These are phyloP conservation scores for Neurospora sp. DNA, from an alignment of 495 filamentous ascomycete species.

Conservation along the genomic window DNA sequence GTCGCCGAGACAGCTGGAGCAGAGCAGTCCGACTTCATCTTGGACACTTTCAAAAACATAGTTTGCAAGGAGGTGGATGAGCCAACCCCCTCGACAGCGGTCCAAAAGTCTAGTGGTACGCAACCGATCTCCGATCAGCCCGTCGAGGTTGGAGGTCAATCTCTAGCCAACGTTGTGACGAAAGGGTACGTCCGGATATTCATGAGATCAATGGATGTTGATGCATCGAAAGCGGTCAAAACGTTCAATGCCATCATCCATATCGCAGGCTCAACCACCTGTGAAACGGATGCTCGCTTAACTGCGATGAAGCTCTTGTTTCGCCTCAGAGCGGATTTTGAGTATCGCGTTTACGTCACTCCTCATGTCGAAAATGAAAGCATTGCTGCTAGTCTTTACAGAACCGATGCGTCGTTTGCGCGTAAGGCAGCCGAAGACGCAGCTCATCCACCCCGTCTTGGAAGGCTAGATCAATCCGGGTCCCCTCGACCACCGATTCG, in stretches of 20 bases:
- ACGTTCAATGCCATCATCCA: slow-evolving; percentile 46
- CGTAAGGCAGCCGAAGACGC: slow-evolving; percentile 42
- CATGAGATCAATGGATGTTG: slow-evolving; percentile 45
- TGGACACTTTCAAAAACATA: slow-evolving; percentile 36
- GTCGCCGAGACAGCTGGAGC: slow-evolving; percentile 39
- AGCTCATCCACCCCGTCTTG: slow-evolving; percentile 26
- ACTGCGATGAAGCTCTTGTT: slow-evolving; percentile 77
- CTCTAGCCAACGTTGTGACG: slow-evolving; percentile 44
- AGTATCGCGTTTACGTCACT: slow-evolving; percentile 58
- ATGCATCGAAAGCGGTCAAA: slow-evolving; percentile 39
- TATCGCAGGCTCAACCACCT: slow-evolving; percentile 44
- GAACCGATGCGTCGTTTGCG: slow-evolving; percentile 46
- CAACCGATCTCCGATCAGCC: slow-evolving; percentile 8
- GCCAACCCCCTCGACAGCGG: slow-evolving; percentile 21
- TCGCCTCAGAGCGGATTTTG: slow-evolving; percentile 70
- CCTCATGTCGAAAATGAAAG: slow-evolving; percentile 55
- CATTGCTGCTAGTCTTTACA: slow-evolving; percentile 59
- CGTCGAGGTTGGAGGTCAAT: slow-evolving; percentile 23
- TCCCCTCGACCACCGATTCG: slow-evolving; percentile 27
- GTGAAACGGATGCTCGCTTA: slow-evolving; percentile 59
- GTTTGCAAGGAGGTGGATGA: slow-evolving; percentile 30
- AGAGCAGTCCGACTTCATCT: slow-evolving; percentile 40
- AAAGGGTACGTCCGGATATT: slow-evolving; percentile 50
- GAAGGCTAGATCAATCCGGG: slow-evolving; percentile 24
- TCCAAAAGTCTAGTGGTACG: slow-evolving; percentile 8